Conservation (phyloP, 352 stramenopile species). For the Vaucheria bursata region DNA sequence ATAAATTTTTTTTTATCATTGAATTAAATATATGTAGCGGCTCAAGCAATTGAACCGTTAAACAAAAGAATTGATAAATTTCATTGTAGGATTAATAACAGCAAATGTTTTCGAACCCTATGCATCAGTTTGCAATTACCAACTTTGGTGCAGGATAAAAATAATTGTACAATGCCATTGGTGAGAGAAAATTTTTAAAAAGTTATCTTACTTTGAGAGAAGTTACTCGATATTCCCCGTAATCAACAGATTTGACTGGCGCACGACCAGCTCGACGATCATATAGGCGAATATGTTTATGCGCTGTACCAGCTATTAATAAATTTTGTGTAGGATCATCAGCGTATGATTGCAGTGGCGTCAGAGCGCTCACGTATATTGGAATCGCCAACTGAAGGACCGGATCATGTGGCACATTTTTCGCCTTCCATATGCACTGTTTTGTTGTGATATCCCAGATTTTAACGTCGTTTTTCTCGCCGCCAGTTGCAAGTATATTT, state of each 20-base stretch:
- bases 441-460: conserved; percentile 29
- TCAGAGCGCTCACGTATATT: conserved; percentile 39
- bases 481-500: conserved; percentile 21
- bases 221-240: conserved; percentile 42
- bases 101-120: too few relatives aligned
- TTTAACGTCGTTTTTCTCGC: conserved; percentile 44
- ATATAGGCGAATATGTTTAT: conserved; percentile 47
- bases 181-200: too few relatives aligned
- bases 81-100: too few relatives aligned
- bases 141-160: too few relatives aligned
- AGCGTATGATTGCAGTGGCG: conserved; percentile 5
- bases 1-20: too few relatives aligned
- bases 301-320: conserved; percentile 36
- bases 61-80: too few relatives aligned
- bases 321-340: not conserved
- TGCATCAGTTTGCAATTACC: too few relatives aligned
- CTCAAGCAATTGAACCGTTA: too few relatives aligned
- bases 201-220: conserved; percentile 20
- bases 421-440: conserved; percentile 42
- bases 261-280: conserved; percentile 26
- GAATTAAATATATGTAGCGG: too few relatives aligned
- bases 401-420: conserved; percentile 49
- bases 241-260: conserved; percentile 31
- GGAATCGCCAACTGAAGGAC: conserved; percentile 34
- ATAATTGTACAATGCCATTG: too few relatives aligned